Evolutionary conservation across 2,329 filamentous ascomycete genomes (phyloP), one percentile per base, ranked within the genome.

Genomic region (Xylaria multiplex): DNA sequence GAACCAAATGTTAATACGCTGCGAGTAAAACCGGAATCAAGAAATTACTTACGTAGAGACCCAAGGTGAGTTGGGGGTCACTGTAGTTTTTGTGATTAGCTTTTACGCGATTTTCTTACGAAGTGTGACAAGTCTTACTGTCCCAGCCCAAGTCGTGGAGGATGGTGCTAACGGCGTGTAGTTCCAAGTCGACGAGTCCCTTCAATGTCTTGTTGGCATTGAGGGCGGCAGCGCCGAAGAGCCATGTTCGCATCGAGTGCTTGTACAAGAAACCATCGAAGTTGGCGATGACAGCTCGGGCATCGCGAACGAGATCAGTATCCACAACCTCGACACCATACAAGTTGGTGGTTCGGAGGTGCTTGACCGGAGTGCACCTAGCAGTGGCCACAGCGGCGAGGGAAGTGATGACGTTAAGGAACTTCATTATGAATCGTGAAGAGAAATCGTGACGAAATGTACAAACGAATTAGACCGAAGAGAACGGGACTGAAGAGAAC

Each of bases 91-190:
- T 3, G 24, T n/a, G 27, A 32, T 68, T 55, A 68, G 59, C 43
- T 52, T 56, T 49, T 56, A 35, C 16, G 13, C 32, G 11, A 27
- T 54, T 8, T 2, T 13, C 16, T 6, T 43, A 7, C 27, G 30
- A 35, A 11, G 19, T 9, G 14, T 11, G 48, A 11, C 49, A 19
- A 19, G 13, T 42, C 66, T 60, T 68, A 68, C 66, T 68, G 56
- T 68, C 66, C 66, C 66, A 68, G 52, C 66, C 66, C 13, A 68
- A 48, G 24, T 68, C 66, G 46, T 68, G 66, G 19, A 68, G 64
- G 37, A 68, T 60, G 30, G 64, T 66, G 60, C 13, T 14, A 30
- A 68, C 64, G 37, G 66, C 66, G 55, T 68, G 66, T 6, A 68
- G 42, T 22, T 68, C 66, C 42, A 62, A 16, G 52, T 68, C 66